Evolutionary conservation across 257 asterid species (phyloP).

Genomic region (Salvia splendens): DNA sequence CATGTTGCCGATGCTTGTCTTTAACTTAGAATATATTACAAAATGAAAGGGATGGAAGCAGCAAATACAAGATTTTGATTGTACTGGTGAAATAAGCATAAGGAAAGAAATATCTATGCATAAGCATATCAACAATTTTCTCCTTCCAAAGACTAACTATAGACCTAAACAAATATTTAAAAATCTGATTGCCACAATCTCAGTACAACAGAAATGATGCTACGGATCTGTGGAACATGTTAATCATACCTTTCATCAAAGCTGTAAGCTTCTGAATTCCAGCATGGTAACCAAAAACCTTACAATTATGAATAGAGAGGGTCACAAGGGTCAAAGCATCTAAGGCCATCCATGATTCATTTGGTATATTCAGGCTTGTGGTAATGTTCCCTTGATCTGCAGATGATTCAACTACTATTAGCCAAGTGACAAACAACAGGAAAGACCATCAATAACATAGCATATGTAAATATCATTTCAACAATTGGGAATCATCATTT

Average conservation of each 20-base stretch:
- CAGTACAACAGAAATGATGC: constrained; percentile 22
- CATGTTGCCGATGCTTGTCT: neutral
- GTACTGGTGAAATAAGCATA: constrained; percentile 2
- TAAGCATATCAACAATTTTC: constrained; percentile 17
- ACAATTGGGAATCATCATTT: constrained; percentile 9
- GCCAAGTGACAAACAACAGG: constrained; percentile 19
- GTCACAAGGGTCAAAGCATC: constrained; percentile 76
- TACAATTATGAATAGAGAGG: constrained; percentile 88
- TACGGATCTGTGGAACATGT: constrained; percentile 14
- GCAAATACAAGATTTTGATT: neutral
- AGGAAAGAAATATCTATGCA: constrained; percentile 6
- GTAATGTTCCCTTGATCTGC: constrained; percentile 58
- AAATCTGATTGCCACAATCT: constrained; percentile 9
- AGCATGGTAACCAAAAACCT: constrained; percentile 74
- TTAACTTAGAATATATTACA: neutral
- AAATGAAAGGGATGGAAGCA: constrained; percentile 9
- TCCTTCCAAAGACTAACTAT: constrained; percentile 12
- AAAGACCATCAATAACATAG: constrained; percentile 24
- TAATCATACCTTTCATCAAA: constrained; percentile 74
- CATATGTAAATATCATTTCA: constrained; percentile 4
- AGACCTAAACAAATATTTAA: constrained; percentile 10
- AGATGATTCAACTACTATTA: constrained; percentile 34
- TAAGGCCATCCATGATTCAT: constrained; percentile 75
- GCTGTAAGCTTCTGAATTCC: constrained; percentile 94
- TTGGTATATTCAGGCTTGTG: constrained; percentile 44